A percentile compares a stretch with the other conserved stretches of the same genome.
phyloP scores from a whole-genome alignment of 805 yeast genomes.

The Scheffersomyces lignosus region DNA sequence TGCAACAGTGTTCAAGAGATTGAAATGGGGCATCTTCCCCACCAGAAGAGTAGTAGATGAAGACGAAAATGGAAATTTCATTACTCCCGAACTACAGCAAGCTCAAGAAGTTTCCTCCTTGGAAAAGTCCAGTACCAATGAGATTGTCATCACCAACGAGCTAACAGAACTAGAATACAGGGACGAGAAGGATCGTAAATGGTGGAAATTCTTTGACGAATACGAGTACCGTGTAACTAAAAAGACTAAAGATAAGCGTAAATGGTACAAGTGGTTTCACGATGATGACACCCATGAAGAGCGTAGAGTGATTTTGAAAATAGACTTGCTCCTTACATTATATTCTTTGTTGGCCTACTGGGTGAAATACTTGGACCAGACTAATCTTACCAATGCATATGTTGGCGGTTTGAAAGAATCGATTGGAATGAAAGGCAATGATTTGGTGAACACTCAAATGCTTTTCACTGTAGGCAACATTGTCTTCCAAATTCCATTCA shows the following conservation, averaged over 20 bases:
- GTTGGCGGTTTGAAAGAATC: conserved; percentile 64
- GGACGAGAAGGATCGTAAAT: conserved; percentile 52
- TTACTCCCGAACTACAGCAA: neutral
- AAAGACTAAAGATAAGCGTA: conserved; percentile 16
- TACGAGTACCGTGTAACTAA: conserved; percentile 26
- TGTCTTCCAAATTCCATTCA: conserved; percentile 62
- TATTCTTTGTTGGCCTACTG: conserved; percentile 50
- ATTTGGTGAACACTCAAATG: conserved; percentile 58
- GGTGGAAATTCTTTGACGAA: conserved; percentile 47
- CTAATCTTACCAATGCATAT: conserved; percentile 64
- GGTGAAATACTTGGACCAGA: conserved; percentile 64
- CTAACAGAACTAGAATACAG: conserved; percentile 35
- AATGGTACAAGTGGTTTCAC: conserved; percentile 59
- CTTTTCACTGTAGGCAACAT: conserved; percentile 60
- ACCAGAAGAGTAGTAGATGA: conserved; percentile 35
- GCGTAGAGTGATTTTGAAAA: conserved; percentile 26
- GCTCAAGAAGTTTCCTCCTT: no score
- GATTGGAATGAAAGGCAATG: conserved; percentile 59
- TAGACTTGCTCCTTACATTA: conserved; percentile 32
- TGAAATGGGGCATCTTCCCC: conserved; percentile 38
- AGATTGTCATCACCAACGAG: neutral
- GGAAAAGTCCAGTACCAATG: no score
- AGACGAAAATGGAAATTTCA: conserved; percentile 12
- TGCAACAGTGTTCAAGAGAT: conserved; percentile 3
- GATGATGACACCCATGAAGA: conserved; percentile 45